phyloP scores from a whole-genome alignment of 1,284 basidiomycete species.

The Pseudomicrostroma phylloplanum region DNA sequence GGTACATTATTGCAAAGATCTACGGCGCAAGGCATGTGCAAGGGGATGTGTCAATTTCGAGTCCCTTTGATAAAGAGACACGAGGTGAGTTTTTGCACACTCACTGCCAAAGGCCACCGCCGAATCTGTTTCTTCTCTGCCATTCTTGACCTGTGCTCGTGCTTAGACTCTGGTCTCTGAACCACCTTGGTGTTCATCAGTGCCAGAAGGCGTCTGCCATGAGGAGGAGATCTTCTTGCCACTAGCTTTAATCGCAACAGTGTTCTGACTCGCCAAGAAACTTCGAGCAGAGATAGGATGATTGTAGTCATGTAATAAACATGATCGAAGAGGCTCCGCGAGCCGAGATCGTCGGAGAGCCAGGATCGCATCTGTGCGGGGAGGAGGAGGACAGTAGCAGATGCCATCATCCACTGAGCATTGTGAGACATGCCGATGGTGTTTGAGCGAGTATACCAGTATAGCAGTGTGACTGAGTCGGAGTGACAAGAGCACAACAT shows the following conservation, averaged over 20 bases:
- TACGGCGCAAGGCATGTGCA: neutral
- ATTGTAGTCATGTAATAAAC: neutral
- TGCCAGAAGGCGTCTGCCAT: too few species aligned
- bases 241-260: too few species aligned
- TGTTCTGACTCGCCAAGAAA: too few species aligned
- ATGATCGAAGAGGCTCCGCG: neutral
- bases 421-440: neutral
- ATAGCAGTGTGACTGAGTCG: neutral
- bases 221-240: too few species aligned
- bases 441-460: neutral
- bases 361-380: neutral
- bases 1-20: neutral
- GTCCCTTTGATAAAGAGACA: neutral
- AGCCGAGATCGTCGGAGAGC: neutral
- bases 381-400: neutral
- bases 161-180: too few species aligned
- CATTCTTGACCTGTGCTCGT: too few species aligned
- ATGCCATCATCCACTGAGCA: neutral
- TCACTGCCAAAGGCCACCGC: too few species aligned
- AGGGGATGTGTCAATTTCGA: too few species aligned
- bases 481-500: neutral
- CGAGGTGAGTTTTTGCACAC: neutral
- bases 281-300: neutral
- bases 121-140: too few species aligned
- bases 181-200: too few species aligned